Evolutionary conservation across 371 early-diverging fungal genomes (phyloP), one percentile per base, ranked within the genome.

Genomic region (Nosema muscidifuracis): DNA sequence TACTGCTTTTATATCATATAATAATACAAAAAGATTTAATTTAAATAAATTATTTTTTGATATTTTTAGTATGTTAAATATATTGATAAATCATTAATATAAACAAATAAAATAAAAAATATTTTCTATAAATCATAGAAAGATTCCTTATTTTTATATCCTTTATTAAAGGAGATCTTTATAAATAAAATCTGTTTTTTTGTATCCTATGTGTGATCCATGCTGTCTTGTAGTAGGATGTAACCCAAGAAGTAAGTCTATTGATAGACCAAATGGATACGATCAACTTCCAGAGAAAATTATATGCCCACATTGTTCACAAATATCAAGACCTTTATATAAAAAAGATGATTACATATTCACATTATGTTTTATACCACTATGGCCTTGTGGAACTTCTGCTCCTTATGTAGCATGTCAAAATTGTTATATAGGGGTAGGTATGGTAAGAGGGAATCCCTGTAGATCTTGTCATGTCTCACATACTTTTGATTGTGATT

Each of bases 331-430:
- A 40, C 44, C 76, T 24, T 34, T 55, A 36, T 75, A 75, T 30
- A 71, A 64, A 38, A 33, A 31, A n/a, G 33, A 66, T n/a, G 38
- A 28, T 15, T 40, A 56, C 40, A 24, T 12, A 3, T 75, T 28
- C 33, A 3, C 18, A 15, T n/a, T 76, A 22, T 71, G 64, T 38
- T 76, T 57, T 26, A 67, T 76, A n/a, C 71, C 71, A 20, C 60
- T 67, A 12, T 33, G 30, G 26, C 74, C 74, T 15, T 75, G 76
- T 31, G 53, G 44, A 40, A 20, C 28, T n/a, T 30, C 57, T 7
- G n/a, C 3, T 36, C 76, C 76, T 2, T 68, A 61, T 40, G 50
- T 75, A 16, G 56, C 71, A 18, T 75, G 76, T 61, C 18, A 10
- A 4, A 10, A 10, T 26, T 75, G 76, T 28, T 22, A 63, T 38